Base-by-base conservation (phyloP, 306 rosid genomes). In the Fagus sylvatica region DNA sequence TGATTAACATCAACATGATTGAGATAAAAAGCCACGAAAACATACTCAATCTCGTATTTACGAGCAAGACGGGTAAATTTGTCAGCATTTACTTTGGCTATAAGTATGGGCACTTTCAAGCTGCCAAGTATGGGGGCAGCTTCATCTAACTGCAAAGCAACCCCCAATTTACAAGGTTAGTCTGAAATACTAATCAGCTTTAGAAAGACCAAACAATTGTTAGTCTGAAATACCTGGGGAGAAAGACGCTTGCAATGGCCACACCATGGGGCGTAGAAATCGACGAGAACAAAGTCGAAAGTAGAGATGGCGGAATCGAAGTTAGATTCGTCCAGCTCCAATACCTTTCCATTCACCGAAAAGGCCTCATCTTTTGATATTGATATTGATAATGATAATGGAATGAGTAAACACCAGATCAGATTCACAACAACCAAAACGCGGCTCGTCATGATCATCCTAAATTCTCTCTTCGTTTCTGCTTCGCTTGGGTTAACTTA, bases 181-280 rank as follows among this genome's bases (percentile, higher is more conserved):
- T 46, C 15, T 15, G 11, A 46, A 10, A 46, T 43, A 46, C 51
- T 46, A 46, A 46, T 46, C 51, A 10, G 15, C 51, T 46, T 46
- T 46, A 46, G 4, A 46, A 3, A 46, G 4, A 46, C 15, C 51
- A 46, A 46, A 46, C 15, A 46, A 46, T 46, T 10, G 51, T 11
- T 15, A 39, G 15, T 49, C 32, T 56, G 64, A 48, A 67, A 6
- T 69, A 95, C 98, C 97, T 93, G 97, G 30, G 97, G 99, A 80
- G 96, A 80, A 71, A 95, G 99, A 75, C 98, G 96, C 84, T 93
- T 95, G 96, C 99, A 93, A 91, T 95, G 99, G 71, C 94, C 96
- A 71, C 99, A 95, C 99, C 98, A 95, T 7, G 99, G 99, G 59
- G 98, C 99, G 80, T 93, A 90, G 80, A 95, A 95, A 60, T 95